Percentiles rank a stretch among this genome's conserved stretches.
phyloP scores from a whole-genome alignment of 805 yeast species.

The Kurtzmaniella fragi region DNA sequence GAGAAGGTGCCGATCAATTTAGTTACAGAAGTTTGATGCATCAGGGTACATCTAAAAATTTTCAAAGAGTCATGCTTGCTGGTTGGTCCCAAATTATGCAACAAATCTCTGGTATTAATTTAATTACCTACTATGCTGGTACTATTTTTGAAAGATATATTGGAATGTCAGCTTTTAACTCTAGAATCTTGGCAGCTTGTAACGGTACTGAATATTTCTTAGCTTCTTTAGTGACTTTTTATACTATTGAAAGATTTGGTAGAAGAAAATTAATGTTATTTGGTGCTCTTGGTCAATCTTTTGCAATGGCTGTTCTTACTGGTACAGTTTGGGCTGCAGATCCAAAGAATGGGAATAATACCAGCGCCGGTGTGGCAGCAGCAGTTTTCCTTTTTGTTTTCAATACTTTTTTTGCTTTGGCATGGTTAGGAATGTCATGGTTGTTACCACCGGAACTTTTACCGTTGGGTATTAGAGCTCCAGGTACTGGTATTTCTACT shows the following conservation, averaged over 20 bases:
- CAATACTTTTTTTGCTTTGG: conserved; percentile 48
- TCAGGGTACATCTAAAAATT: conserved; percentile 40
- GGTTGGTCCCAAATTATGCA: conserved; percentile 42
- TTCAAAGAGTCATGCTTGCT: conserved; percentile 43
- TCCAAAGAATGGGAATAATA: conserved; percentile 12
- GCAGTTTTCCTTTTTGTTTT: conserved; percentile 54
- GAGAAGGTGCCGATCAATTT: conserved; percentile 19
- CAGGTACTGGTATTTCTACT: conserved; percentile 51
- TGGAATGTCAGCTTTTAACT: conserved; percentile 36
- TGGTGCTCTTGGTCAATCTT: conserved; percentile 41
- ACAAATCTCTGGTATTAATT: conserved; percentile 47
- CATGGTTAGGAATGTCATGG: conserved; percentile 56
- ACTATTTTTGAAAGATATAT: conserved; percentile 40
- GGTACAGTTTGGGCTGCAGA: conserved; percentile 40
- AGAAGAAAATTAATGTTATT: conserved; percentile 31
- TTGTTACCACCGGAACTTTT: conserved; percentile 57
- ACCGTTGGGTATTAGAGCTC: conserved; percentile 52
- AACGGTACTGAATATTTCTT: conserved; percentile 41
- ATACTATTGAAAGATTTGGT: conserved; percentile 41
- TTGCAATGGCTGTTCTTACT: conserved; percentile 45
- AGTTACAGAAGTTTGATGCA: conserved; percentile 18
- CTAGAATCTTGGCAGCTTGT: conserved; percentile 41
- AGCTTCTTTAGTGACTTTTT: conserved; percentile 40
- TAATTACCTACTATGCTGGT: conserved; percentile 40
- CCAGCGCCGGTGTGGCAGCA: conserved; percentile 51